phyloP scores from a whole-genome alignment of 2,329 filamentous ascomycete genomes.

The Neurospora crassa region DNA sequence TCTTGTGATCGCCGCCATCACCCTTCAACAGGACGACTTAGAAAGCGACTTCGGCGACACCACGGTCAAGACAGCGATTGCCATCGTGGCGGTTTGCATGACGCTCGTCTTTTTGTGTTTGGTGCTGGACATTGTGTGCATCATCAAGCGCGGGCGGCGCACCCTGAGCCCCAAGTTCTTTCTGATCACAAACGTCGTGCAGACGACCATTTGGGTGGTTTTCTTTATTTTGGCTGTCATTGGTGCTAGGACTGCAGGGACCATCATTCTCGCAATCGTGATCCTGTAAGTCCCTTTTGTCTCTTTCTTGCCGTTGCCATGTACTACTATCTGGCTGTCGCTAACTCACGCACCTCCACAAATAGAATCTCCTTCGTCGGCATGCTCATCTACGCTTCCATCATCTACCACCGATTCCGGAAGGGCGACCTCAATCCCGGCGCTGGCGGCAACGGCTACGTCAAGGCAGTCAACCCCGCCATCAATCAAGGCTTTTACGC shows the following conservation, averaged over 20 bases:
- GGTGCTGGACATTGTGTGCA: constrained; percentile 23
- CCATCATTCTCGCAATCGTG: constrained; percentile 16
- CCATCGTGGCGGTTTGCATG: constrained; percentile 17
- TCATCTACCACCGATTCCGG: constrained; percentile 22
- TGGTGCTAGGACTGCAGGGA: constrained; percentile 7
- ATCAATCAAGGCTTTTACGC: constrained; percentile 10
- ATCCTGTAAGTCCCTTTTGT: constrained; percentile 18
- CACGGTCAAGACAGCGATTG: constrained; percentile 12
- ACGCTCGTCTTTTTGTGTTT: constrained; percentile 20
- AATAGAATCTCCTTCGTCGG: constrained; percentile 24
- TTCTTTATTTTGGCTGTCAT: constrained; percentile 20
- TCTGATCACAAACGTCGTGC: constrained; percentile 22
- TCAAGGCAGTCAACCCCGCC: constrained; percentile 7
- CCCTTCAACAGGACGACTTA: constrained; percentile 12
- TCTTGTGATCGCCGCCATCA: constrained; percentile 13
- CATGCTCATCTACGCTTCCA: constrained; percentile 23
- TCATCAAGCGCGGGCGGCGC: constrained; percentile 23
- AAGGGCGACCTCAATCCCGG: constrained; percentile 14
- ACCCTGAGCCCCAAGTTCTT: constrained; percentile 25
- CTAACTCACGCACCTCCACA: neutral
- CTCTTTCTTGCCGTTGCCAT: neutral
- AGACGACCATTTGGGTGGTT: constrained; percentile 20
- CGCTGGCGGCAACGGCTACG: constrained; percentile 5
- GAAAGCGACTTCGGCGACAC: constrained; percentile 1
- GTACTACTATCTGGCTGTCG: neutral